Evolutionary conservation across 2,329 filamentous ascomycete species (phyloP), one percentile per base, ranked within the genome.

Genomic region (Hymenoscyphus salicellus): DNA sequence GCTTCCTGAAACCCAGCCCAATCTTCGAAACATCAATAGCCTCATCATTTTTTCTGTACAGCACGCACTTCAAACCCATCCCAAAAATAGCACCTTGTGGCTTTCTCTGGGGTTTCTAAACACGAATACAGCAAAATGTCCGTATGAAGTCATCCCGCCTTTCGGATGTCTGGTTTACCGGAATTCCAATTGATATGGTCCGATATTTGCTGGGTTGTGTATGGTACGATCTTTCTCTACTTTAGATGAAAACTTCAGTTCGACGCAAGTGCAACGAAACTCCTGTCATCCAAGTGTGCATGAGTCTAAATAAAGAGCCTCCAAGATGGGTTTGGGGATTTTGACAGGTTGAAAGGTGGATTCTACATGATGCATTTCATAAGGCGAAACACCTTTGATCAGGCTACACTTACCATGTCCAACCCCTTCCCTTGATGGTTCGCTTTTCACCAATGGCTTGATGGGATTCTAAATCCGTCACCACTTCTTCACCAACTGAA

Each of bases 11-110:
- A 67, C 65, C 41, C 23, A 41, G 65, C 66, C 69, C 63, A 52
- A 68, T 61, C 65, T 68, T 69, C 66, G 68, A 70, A 71, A 70
- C 69, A 66, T 63, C 64, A 68, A 66, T 58, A 68, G 64, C 66
- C 55, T 71, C 66, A 71, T 60, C 14, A 28, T 57, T 59, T 52
- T 46, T 52, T 52, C 20, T 52, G 20, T 52, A 26, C 23, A 52
- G 20, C 46, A 16, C 46, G 10, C 20, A 26, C 46, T 14, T 23
- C 46, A 52, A 52, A 52, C 20, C 20, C 23, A 10, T 20, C 46
- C 46, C 52, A 26, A 56, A 64, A 63, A 63, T 63, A 63, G 32
- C 16, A 30, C 36, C 36, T 38, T 38, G 36, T 38, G 36, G 36
- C 36, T 11, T 17, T 17, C 36, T 38, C 36, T 38, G 16, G 14